Conservation (phyloP, 306 rosid genomes). For the Cercis canadensis region DNA sequence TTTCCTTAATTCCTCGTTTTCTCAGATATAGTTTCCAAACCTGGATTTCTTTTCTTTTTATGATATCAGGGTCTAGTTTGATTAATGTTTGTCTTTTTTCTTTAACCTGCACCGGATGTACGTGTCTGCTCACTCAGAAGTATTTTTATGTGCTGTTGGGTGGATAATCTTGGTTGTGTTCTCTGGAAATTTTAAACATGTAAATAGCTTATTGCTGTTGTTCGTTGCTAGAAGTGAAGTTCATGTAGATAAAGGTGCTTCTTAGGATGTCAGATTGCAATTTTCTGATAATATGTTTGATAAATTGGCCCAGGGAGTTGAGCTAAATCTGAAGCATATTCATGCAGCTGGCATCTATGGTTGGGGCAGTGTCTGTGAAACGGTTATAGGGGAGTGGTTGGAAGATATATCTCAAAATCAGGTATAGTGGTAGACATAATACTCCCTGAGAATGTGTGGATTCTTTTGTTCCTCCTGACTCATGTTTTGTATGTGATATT, state of each 20-base stretch:
- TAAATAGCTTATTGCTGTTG: not conserved
- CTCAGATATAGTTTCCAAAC: not conserved
- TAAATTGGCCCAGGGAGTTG: slow-evolving; percentile 76
- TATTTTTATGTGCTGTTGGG: slow-evolving; percentile 1
- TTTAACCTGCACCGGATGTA: slow-evolving; percentile 18
- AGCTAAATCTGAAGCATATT: slow-evolving; percentile 86
- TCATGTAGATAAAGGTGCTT: slow-evolving; percentile 14
- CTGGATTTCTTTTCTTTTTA: slow-evolving; percentile 20
- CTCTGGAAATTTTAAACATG: slow-evolving; percentile 24
- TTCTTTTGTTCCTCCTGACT: slow-evolving; percentile 36
- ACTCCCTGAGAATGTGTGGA: slow-evolving; percentile 29
- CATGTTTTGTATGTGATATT: slow-evolving; percentile 23
- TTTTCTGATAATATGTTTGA: slow-evolving; percentile 28
- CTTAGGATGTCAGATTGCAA: slow-evolving; percentile 33
- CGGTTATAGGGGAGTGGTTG: slow-evolving; percentile 86
- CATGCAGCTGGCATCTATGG: slow-evolving; percentile 91
- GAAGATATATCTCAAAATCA: slow-evolving; percentile 95
- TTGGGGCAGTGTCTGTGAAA: slow-evolving; percentile 92
- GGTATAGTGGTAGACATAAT: slow-evolving; percentile 50
- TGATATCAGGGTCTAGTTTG: not conserved
- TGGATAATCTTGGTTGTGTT: slow-evolving; percentile 12
- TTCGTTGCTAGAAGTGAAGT: slow-evolving; percentile 16
- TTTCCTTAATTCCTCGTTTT: no score
- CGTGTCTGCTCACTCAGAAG: not conserved
- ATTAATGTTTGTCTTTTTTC: not conserved